Evolutionary conservation across 805 yeast genomes (phyloP), one percentile per base, ranked within the genome.

Genomic region (baker's yeast (Saccharomyces cerevisiae)): DNA sequence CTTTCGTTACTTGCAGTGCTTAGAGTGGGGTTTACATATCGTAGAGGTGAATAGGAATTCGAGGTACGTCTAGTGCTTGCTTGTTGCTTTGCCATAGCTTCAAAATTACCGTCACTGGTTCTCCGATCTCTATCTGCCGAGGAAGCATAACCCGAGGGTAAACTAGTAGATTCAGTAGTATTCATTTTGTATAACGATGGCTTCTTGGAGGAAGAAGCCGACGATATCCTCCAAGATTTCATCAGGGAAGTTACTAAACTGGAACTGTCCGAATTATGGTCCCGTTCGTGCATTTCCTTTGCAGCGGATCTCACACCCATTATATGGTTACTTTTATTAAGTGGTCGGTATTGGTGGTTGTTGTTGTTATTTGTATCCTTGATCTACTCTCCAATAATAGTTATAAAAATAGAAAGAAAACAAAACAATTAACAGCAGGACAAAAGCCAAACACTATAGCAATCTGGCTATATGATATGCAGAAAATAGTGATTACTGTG

Each of bases 201-300:
- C 13, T 41, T n/a, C 28, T 48, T 52, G n/a, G 50, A 31, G 10
- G 57, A 30, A 31, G 54, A 48, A 3, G 59, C 53, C 9, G 61
- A 52, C 0, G 66, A 60, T n/a, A 63, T 64, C 43, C 60, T 64
- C 67, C 67, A 63, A 3, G 70, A 64, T 52, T 65, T 66, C 68
- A 66, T 63, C 43, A 66, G 51, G 3, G 68, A 60, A 1, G 59
- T 54, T 6, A 65, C 67, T 28, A 66, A 41, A 47, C 60, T 59
- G 3, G 61, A 51, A n/a, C 60, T 51, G 50, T 57, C 49, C 17
- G 47, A 21, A 13, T 21, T 46, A 1, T 54, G 49, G n/a, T 59
- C 62, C 50, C 60, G 63, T 50, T 66, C 68, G n/a, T 60, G 54
- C 56, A 62, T 63, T 50, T 65, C 69, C 43, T 60, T 56, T 14